These are phyloP conservation scores for Xylaria sp. DNA, from an alignment of 2,329 filamentous ascomycete genomes.

Conservation along the genomic window DNA sequence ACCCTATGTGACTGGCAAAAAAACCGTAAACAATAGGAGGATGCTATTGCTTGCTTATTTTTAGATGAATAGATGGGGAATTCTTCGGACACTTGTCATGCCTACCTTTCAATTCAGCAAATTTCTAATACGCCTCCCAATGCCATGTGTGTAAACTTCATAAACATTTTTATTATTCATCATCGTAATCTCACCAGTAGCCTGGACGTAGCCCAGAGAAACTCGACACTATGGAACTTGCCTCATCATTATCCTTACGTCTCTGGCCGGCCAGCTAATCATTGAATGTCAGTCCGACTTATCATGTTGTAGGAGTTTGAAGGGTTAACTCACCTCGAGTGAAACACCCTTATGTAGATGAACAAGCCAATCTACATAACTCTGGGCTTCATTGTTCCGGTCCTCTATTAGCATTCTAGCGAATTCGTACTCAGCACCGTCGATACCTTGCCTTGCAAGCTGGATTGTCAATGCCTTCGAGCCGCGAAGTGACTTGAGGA, in stretches of 20 bases:
- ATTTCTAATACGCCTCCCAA: slow-evolving; percentile 38
- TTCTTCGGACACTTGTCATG: slow-evolving; percentile 21
- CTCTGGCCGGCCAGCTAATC: slow-evolving; percentile 73
- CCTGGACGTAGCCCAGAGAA: slow-evolving; percentile 70
- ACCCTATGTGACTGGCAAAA: background rate
- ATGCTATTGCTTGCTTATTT: slow-evolving; percentile 7
- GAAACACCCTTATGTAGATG: slow-evolving; percentile 94
- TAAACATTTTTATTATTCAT: slow-evolving; percentile 28
- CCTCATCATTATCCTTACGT: slow-evolving; percentile 72
- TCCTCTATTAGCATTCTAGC: slow-evolving; percentile 91
- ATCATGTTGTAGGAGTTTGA: background rate
- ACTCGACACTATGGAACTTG: slow-evolving; percentile 62
- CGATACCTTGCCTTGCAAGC: slow-evolving; percentile 89
- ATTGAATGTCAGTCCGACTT: slow-evolving; percentile 26
- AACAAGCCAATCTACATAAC: slow-evolving; percentile 98
- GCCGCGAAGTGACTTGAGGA: slow-evolving; percentile 81
- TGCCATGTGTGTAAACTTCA: slow-evolving; percentile 32
- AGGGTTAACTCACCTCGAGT: slow-evolving; percentile 73
- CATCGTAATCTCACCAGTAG: slow-evolving; percentile 62
- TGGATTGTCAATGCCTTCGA: slow-evolving; percentile 91
- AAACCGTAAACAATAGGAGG: background rate
- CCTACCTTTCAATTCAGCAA: slow-evolving; percentile 30
- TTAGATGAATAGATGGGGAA: slow-evolving; percentile 17
- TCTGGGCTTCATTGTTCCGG: slow-evolving; percentile 96
- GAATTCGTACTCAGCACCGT: slow-evolving; percentile 97